Evolutionary conservation across 2,329 filamentous ascomycete species (phyloP).

Genomic region (Alternaria alternata): DNA sequence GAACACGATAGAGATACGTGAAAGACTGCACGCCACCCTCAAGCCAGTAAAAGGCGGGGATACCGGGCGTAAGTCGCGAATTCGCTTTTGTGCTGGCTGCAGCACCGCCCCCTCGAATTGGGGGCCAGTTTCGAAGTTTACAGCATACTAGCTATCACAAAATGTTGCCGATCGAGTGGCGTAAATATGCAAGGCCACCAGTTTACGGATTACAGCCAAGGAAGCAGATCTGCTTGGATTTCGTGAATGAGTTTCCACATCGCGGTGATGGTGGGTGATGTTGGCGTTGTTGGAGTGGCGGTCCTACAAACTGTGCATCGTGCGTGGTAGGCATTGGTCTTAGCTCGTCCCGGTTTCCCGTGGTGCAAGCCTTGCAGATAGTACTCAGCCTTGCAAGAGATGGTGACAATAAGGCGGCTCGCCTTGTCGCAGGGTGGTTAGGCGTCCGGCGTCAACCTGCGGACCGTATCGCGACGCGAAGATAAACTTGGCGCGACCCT

Average conservation of each 20-base stretch:
- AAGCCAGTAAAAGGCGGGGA: neutral
- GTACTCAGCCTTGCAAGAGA: neutral
- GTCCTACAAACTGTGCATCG: neutral
- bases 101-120: neutral
- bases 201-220: neutral
- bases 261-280: neutral
- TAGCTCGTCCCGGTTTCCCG: neutral
- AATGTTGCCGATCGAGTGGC: neutral
- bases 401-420: neutral
- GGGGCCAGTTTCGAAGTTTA: neutral
- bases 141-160: neutral
- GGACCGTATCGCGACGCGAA: neutral
- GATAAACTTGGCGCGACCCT: neutral
- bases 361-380: neutral
- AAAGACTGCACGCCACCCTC: neutral
- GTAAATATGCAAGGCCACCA: neutral
- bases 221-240: neutral
- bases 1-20: neutral
- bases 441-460: neutral
- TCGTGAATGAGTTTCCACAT: neutral
- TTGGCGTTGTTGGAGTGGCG: neutral
- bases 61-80: neutral
- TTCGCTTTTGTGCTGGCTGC: neutral
- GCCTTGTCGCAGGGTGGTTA: neutral
- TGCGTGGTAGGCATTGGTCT: neutral